Conservation (phyloP, 2,329 filamentous ascomycete genomes). For the Xylariaceae sp. region DNA sequence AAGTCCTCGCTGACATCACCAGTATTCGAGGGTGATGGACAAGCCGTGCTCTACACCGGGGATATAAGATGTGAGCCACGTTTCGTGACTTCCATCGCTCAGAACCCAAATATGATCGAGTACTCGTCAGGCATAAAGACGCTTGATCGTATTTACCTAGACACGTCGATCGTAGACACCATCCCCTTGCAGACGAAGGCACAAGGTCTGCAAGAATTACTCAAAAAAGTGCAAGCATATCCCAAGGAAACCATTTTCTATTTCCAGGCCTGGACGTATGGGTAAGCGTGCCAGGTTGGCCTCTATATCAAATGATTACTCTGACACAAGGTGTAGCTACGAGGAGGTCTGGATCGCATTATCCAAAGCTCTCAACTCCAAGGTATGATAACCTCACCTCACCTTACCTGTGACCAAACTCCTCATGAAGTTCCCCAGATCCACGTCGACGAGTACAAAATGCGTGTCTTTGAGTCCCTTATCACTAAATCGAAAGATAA, state of each 20-base stretch:
- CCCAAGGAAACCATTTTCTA: conserved; percentile 74
- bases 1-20: not conserved
- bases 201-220: conserved; percentile 68
- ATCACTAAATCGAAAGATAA: conserved; percentile 39
- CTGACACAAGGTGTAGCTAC: conserved; percentile 45
- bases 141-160: conserved; percentile 80
- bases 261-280: conserved; percentile 85
- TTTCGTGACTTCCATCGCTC: conserved; percentile 70
- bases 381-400: conserved; percentile 36
- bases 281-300: conserved; percentile 32
- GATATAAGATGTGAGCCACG: conserved; percentile 82
- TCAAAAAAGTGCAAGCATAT: conserved; percentile 63
- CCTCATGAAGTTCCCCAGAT: conserved; percentile 43
- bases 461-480: conserved; percentile 64
- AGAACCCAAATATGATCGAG: conserved; percentile 68
- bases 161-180: conserved; percentile 66
- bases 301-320: not conserved
- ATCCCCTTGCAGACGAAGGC: conserved; percentile 57
- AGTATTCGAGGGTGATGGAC: conserved; percentile 69
- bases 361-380: conserved; percentile 61
- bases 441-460: conserved; percentile 79
- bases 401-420: not conserved
- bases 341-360: conserved; percentile 88
- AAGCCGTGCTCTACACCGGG: conserved; percentile 79
- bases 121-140: conserved; percentile 62